phyloP scores from a whole-genome alignment of 2,329 filamentous ascomycete species.

The Colletotrichum sublineola region DNA sequence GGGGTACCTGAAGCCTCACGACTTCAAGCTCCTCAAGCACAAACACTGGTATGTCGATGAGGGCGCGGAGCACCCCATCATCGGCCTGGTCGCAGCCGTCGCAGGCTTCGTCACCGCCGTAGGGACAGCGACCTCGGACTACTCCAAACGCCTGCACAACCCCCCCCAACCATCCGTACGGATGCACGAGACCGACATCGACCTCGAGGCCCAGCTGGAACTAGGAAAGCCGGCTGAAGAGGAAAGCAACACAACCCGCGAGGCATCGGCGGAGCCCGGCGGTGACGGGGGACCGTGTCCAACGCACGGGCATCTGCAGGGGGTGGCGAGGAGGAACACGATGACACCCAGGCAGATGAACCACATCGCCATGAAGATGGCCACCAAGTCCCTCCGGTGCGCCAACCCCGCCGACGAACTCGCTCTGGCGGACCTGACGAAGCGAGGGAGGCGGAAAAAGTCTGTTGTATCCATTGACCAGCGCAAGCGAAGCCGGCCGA shows the following conservation, averaged over 20 bases:
- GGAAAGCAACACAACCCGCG: conserved; percentile 24
- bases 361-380: conserved; percentile 48
- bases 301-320: not conserved
- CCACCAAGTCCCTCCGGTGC: conserved; percentile 57
- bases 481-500: conserved; percentile 31
- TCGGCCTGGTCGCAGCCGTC: conserved; percentile 74
- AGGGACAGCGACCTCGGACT: conserved; percentile 62
- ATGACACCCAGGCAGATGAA: conserved; percentile 50
- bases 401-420: conserved; percentile 58
- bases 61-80: conserved; percentile 74
- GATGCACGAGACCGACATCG: not conserved
- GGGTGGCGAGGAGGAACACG: not conserved
- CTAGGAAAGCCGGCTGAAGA: conserved; percentile 5
- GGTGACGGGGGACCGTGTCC: not conserved
- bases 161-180: not conserved
- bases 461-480: not conserved
- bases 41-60: conserved; percentile 74
- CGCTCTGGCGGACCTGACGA: conserved; percentile 4
- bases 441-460: not conserved
- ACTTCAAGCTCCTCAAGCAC: conserved; percentile 64
- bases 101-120: conserved; percentile 76
- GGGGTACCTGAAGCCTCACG: conserved; percentile 66
- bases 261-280: not conserved
- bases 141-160: conserved; percentile 39
- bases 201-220: not conserved